Conservation (phyloP, 176 grass and related monocot genomes). For the Triticum aestivum region DNA sequence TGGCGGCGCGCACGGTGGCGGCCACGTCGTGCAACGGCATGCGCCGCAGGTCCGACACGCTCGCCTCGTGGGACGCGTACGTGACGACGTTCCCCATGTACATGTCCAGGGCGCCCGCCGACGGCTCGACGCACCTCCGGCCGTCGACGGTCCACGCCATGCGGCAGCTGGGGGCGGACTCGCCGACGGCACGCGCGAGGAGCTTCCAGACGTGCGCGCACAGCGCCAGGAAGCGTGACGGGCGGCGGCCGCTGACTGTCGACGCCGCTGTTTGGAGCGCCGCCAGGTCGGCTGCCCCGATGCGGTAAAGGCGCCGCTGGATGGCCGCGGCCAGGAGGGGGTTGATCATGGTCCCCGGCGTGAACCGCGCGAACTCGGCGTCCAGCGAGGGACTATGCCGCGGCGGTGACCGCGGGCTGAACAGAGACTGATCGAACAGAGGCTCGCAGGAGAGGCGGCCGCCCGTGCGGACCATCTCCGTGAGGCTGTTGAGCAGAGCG, state of each 20-base stretch:
- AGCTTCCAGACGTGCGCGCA: conserved; percentile 71
- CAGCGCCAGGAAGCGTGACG: conserved; percentile 46
- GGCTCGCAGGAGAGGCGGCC: conserved; percentile 31
- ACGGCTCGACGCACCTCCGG: conserved; percentile 42
- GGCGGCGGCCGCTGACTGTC: neutral
- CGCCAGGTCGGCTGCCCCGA: conserved; percentile 40
- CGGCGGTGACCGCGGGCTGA: conserved; percentile 42
- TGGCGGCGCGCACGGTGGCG: conserved; percentile 22
- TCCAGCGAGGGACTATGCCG: conserved; percentile 42
- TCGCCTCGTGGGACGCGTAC: conserved; percentile 46
- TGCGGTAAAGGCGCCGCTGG: conserved; percentile 45
- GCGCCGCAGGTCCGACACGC: conserved; percentile 40
- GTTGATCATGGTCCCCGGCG: conserved; percentile 44
- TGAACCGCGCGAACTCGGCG: conserved; percentile 48
- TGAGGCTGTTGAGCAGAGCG: conserved; percentile 26
- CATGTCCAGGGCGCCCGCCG: conserved; percentile 34
- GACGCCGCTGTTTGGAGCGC: conserved; percentile 21
- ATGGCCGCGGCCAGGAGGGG: conserved; percentile 41
- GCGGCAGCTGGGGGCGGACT: conserved; percentile 49
- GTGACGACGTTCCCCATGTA: conserved; percentile 61
- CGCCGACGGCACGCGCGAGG: conserved; percentile 48
- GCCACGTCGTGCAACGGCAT: conserved; percentile 35
- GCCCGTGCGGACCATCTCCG: conserved; percentile 38
- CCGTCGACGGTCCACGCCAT: conserved; percentile 65
- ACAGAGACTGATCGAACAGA: conserved; percentile 41